Base-by-base conservation (phyloP, 257 asterid genomes). In the Linaria vulgaris region DNA sequence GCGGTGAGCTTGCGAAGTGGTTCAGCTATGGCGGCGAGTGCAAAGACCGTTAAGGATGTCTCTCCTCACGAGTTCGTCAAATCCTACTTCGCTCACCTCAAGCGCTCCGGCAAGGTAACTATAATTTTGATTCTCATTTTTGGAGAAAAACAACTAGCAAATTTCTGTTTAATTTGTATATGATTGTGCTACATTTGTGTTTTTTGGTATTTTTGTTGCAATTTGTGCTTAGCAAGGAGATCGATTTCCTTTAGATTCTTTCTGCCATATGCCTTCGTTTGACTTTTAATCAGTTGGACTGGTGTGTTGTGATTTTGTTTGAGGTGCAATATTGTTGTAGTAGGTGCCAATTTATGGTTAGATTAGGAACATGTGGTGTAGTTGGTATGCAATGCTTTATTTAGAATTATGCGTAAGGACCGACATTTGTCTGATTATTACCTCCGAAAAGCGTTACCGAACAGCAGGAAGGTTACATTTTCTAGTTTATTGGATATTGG, bases 71-170 rank as follows among this genome's bases (percentile, higher is more conserved):
- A 87, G 72, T 90, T 87, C 72, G 97, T 87, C 31, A 82, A 83
- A 72, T 80, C 90, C 9, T 87, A 90, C 69, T 77, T 96, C 47
- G 84, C 92, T 27, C 97, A 90, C 46, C 92, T 90, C 58, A 90
- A 87, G 85, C 96, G 97, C 51, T 90, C 97, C 61, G 97, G 97
- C 78, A 90, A 90, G 96, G 97, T 90, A n/a, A 49, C 21, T 1
- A n/a, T n/a, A n/a, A 12, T 34, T 48, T 56, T 25, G 52, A 9
- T 1, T 21, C 37, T 34, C n/a, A 58, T 23, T 30, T 16, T 22
- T 15, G 0, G n/a, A n/a, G n/a, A n/a, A n/a, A n/a, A n/a, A 2
- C 11, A 7, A 44, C 13, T 44, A 8, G 34, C 6, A 27, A 2
- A 27, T 27, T 27, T 44, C 9, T 4, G 16, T 13, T 44, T 44